Conservation (phyloP, 2,329 filamentous ascomycete species). For the Decorospora gaudefroyi region DNA sequence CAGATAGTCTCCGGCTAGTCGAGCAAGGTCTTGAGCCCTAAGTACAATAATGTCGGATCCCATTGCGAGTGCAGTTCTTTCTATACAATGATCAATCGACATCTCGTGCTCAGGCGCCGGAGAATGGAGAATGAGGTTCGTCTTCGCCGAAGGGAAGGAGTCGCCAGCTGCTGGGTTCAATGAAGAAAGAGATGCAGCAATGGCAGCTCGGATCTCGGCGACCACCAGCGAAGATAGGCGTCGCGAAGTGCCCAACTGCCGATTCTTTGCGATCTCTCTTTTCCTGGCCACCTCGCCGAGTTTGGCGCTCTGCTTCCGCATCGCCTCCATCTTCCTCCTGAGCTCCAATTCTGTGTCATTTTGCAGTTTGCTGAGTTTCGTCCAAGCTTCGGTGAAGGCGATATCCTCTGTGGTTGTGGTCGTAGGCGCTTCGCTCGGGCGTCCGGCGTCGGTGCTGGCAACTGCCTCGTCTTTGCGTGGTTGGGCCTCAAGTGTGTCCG, state of each 20-base stretch:
- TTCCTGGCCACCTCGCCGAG: conserved; percentile 15
- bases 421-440: conserved; percentile 1
- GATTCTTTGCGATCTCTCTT: conserved; percentile 21
- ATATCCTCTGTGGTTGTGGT: conserved; percentile 6
- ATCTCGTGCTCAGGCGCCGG: conserved; percentile 60
- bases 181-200: conserved; percentile 55
- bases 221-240: conserved; percentile 35
- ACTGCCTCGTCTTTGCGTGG: conserved; percentile 9
- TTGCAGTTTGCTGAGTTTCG: conserved; percentile 18
- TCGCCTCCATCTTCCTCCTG: conserved; percentile 14
- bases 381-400: conserved; percentile 9
- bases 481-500: conserved; percentile 3
- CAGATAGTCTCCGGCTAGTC: conserved; percentile 70
- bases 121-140: conserved; percentile 64
- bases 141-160: conserved; percentile 56
- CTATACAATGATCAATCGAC: conserved; percentile 65
- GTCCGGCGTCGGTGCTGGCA: conserved; percentile 7
- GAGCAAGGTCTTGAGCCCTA: conserved; percentile 70
- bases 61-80: conserved; percentile 64
- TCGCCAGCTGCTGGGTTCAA: conserved; percentile 46
- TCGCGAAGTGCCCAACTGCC: conserved; percentile 15
- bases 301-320: conserved; percentile 22
- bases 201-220: conserved; percentile 56
- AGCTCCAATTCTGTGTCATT: conserved; percentile 14
- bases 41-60: conserved; percentile 70